Base-by-base conservation (phyloP, 176 grass and related monocot genomes). In the maize (Zea mays) region DNA sequence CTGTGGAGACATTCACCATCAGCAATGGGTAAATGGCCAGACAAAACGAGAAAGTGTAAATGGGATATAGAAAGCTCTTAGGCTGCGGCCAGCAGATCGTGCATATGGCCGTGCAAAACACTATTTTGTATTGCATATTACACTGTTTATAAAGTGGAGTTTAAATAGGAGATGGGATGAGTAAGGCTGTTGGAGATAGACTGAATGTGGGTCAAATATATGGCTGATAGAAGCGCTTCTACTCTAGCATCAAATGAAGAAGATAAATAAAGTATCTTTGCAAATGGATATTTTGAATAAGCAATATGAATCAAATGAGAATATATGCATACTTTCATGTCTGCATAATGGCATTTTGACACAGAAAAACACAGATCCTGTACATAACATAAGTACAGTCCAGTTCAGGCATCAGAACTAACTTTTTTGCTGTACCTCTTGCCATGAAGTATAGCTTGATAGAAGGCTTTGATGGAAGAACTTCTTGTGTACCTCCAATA, bases 271-370 rank as follows among this genome's bases (percentile, higher is more conserved):
- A 71, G 10, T 57, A 76, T 52, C 55, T 67, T 33, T 67, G 42
- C 8, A 43, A 62, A 72, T 78, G 40, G n/a, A 87, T 64, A 66
- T 77, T 57, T 51, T 41, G 34, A 87, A 66, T 49, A 42, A 72
- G 71, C 40, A 82, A 19, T 21, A 58, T 71, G 4, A 77, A 78
- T 61, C 15, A 59, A 44, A 76, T 41, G 16, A 71, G 72, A 58
- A 67, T 71, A 72, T 47, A 58, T 50, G 61, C 51, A 69, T 74
- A 87, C 61, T 60, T 79, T 43, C n/a, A 73, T 61, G 48, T 20
- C 71, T 14, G 1, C 6, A 78, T 61, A 46, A 59, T 35, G 50
- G 12, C 2, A 46, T 17, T 77, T 44, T 41, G 42, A 81, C 62
- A 50, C 33, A 66, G 71, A 40, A 82, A 10, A 56, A 15, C 48